Evolutionary conservation across 768 basidiomycete genomes (phyloP).

Genomic region (Tricholoma sp.): DNA sequence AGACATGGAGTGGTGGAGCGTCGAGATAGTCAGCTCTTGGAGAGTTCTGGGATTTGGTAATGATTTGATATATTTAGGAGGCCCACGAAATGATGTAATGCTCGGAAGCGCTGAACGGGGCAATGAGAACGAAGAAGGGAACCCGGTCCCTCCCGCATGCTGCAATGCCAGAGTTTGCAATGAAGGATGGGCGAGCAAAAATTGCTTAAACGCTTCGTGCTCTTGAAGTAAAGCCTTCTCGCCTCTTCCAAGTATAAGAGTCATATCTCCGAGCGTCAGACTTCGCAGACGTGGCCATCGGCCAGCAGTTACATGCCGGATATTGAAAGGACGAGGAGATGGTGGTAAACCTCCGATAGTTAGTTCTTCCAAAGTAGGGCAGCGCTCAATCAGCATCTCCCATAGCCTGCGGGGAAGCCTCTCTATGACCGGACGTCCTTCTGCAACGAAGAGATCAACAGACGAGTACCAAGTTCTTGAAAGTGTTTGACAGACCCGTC

Average conservation of each 20-base stretch:
- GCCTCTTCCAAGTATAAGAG: slow-evolving; percentile 19
- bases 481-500: slow-evolving; percentile 15
- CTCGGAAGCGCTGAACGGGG: slow-evolving; percentile 21
- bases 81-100: slow-evolving; percentile 27
- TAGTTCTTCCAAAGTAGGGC: slow-evolving; percentile 33
- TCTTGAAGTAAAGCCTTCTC: slow-evolving; percentile 14
- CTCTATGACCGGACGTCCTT: slow-evolving; percentile 28
- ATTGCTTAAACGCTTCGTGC: slow-evolving; percentile 24
- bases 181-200: slow-evolving; percentile 27
- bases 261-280: slow-evolving; percentile 29
- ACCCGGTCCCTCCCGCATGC: slow-evolving; percentile 25
- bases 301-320: slow-evolving; percentile 29
- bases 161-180: slow-evolving; percentile 24
- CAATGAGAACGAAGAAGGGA: slow-evolving; percentile 20
- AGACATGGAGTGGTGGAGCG: slow-evolving; percentile 27
- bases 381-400: slow-evolving; percentile 36
- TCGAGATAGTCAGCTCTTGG: slow-evolving; percentile 24
- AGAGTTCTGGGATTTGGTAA: slow-evolving; percentile 24
- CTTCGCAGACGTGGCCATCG: slow-evolving; percentile 31
- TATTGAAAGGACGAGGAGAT: slow-evolving; percentile 34
- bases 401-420: slow-evolving; percentile 33
- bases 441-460: slow-evolving; percentile 9
- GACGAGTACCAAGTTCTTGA: neutral
- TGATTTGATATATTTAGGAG: slow-evolving; percentile 23
- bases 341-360: slow-evolving; percentile 29